Percentiles rank a stretch among this genome's conserved stretches.
Evolutionary conservation across 495 filamentous ascomycete species (phyloP).

Genomic region (Tuber aestivum): DNA sequence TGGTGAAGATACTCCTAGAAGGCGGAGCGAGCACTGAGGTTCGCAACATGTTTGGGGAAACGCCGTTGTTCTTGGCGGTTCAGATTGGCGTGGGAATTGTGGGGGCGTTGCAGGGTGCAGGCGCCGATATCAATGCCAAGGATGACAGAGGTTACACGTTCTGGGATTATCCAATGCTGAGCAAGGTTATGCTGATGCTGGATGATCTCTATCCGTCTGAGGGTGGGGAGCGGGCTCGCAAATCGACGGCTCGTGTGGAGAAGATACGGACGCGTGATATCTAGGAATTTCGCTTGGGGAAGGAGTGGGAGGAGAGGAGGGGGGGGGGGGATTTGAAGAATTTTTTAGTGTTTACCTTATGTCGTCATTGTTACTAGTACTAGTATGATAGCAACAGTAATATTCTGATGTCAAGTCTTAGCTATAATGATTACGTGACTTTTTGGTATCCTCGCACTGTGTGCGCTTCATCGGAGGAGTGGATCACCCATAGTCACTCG

Average conservation of each 20-base stretch:
- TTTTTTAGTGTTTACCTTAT: background rate
- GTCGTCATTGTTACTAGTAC: background rate
- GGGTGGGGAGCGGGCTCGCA: background rate
- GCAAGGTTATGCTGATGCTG: background rate
- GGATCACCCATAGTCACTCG: background rate
- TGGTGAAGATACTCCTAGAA: background rate
- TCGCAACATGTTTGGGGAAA: background rate
- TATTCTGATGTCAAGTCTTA: background rate
- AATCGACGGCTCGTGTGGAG: background rate
- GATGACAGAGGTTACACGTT: background rate
- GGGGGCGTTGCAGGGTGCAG: background rate
- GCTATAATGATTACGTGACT: background rate
- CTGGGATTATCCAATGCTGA: slow-evolving; percentile 1
- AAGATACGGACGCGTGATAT: background rate
- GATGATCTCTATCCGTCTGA: background rate
- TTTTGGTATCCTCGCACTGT: background rate
- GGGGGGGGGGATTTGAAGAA: background rate
- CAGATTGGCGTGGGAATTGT: background rate
- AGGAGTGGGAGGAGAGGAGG: background rate
- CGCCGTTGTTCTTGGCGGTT: background rate
- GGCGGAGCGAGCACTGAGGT: background rate
- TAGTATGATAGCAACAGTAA: background rate
- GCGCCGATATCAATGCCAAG: background rate
- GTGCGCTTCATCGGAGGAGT: too few species aligned
- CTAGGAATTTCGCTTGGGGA: background rate